Evolutionary conservation across 129 eudicot species (phyloP).

Genomic region (Helianthus tuberosus): DNA sequence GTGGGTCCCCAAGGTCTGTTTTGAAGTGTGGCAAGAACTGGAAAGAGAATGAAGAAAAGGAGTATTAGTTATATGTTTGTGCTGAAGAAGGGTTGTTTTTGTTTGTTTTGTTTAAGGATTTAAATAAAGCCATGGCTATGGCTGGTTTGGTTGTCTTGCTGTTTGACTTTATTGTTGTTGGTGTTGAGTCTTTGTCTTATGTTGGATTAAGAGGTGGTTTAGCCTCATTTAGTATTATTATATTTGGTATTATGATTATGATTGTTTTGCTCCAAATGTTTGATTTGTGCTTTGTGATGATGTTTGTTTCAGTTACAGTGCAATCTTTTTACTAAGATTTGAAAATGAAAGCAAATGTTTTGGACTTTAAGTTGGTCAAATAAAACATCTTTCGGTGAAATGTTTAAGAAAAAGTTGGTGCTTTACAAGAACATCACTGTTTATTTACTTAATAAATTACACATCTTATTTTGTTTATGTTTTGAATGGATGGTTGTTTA

Average conservation of each 20-base stretch:
- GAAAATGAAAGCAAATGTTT: not conserved
- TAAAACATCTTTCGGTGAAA: too few species aligned
- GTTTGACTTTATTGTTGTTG: not conserved
- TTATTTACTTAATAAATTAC: too few species aligned
- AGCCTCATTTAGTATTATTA: not conserved
- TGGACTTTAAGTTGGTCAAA: too few species aligned
- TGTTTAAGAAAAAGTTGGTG: too few species aligned
- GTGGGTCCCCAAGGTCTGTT: slow-evolving; percentile 67
- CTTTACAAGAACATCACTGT: too few species aligned
- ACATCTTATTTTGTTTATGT: too few species aligned
- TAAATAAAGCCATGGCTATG: slow-evolving; percentile 29
- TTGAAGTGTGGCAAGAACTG: slow-evolving; percentile 50
- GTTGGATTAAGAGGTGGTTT: slow-evolving; percentile 11
- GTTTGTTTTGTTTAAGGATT: not conserved
- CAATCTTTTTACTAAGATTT: not conserved
- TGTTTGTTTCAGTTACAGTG: not conserved
- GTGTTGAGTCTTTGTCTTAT: slow-evolving; percentile 10
- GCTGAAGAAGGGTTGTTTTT: slow-evolving; percentile 28
- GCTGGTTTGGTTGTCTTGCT: not conserved
- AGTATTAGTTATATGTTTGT: slow-evolving; percentile 35
- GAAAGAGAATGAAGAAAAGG: slow-evolving; percentile 67
- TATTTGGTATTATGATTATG: not conserved
- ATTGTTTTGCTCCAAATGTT: not conserved
- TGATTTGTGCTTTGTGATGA: not conserved
- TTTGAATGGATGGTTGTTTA: too few species aligned